Evolutionary conservation across 228 moss, liverwort and hornwort species (phyloP).

Genomic region (Sphagnum fallax): DNA sequence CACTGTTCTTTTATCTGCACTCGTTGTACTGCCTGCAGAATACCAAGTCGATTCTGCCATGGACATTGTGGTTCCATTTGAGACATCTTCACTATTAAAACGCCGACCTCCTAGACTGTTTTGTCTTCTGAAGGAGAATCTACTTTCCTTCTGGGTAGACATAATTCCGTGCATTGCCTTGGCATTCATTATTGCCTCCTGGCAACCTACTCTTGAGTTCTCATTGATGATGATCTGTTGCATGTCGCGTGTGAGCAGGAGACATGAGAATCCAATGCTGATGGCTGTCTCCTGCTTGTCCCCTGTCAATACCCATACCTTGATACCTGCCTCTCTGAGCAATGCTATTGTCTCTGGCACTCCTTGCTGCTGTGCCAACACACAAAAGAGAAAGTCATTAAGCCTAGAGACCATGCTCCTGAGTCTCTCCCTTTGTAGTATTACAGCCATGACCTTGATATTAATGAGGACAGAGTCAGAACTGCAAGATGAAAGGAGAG

Average conservation of each 20-base stretch:
- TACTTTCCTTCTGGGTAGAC: slow-evolving; percentile 7
- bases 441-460: no score
- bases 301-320: slow-evolving; percentile 55
- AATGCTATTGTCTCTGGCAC: slow-evolving; percentile 51
- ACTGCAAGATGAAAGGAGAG: no score
- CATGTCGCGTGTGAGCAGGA: slow-evolving; percentile 47
- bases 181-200: slow-evolving; percentile 25
- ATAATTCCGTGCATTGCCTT: slow-evolving; percentile 11
- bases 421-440: no score
- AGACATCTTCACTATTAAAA: slow-evolving; percentile 8
- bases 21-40: slow-evolving; percentile 3
- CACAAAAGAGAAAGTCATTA: background rate
- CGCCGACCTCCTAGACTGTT: slow-evolving; percentile 15
- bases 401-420: no score
- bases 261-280: slow-evolving; percentile 39
- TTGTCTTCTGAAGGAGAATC: slow-evolving; percentile 7
- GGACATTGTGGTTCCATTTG: slow-evolving; percentile 2
- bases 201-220: slow-evolving; percentile 33
- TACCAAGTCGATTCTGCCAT: background rate
- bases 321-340: slow-evolving; percentile 40
- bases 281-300: slow-evolving; percentile 59
- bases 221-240: slow-evolving; percentile 44
- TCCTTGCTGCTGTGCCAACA: slow-evolving; percentile 15
- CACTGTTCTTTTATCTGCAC: background rate
- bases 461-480: no score